phyloP scores from a whole-genome alignment of 2,329 filamentous ascomycete species.

The Parafenestella ontariensis region DNA sequence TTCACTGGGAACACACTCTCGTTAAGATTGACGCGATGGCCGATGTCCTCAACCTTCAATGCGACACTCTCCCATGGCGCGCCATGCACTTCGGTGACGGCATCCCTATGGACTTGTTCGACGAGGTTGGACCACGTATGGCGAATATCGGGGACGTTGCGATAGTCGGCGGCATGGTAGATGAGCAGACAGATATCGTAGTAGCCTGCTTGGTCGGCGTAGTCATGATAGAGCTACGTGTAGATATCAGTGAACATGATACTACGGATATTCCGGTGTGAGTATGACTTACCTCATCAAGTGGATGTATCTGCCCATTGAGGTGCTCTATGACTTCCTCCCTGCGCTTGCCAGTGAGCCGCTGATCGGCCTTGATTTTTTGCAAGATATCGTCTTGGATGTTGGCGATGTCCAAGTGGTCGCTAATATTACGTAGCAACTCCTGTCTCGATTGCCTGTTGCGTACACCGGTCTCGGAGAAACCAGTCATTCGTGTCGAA shows the following conservation, averaged over 20 bases:
- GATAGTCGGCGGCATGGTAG: constrained; percentile 89
- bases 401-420: constrained; percentile 88
- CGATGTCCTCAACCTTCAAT: constrained; percentile 64
- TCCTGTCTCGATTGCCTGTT: constrained; percentile 80
- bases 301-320: constrained; percentile 76
- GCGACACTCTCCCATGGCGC: constrained; percentile 75
- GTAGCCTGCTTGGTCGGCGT: constrained; percentile 89
- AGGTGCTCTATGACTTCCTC: constrained; percentile 70
- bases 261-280: neutral
- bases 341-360: constrained; percentile 70
- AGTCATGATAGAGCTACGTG: constrained; percentile 84
- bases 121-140: constrained; percentile 86
- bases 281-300: constrained; percentile 72
- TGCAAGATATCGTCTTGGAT: constrained; percentile 93
- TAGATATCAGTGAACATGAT: constrained; percentile 25
- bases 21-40: constrained; percentile 62
- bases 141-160: constrained; percentile 82
- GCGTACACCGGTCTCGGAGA: constrained; percentile 60
- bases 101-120: constrained; percentile 65
- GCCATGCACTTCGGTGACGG: constrained; percentile 54
- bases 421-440: constrained; percentile 82
- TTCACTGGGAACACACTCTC: constrained; percentile 64
- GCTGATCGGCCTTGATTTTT: constrained; percentile 73
- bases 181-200: constrained; percentile 93
- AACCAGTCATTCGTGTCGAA: constrained; percentile 78